Evolutionary conservation across 2,329 filamentous ascomycete species (phyloP), one percentile per base, ranked within the genome.

Genomic region (Pyrenophora teres): DNA sequence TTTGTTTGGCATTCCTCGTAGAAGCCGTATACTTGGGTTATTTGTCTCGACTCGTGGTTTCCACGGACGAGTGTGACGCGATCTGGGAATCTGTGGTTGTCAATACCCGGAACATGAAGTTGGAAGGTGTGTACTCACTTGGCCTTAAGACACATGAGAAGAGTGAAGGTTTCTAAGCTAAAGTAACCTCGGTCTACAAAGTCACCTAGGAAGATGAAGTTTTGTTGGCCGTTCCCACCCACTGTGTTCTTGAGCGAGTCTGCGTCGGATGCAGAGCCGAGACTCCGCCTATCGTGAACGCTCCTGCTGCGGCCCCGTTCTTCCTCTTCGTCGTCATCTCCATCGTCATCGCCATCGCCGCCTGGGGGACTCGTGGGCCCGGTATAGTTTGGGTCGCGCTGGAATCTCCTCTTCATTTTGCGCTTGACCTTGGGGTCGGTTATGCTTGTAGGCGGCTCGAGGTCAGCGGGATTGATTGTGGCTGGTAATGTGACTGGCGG

Each of bases 1-100:
- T 99, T 99, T 74, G 92, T 90, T 67, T 97, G 85, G 75, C 94
- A 99, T 77, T 99, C 94, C 75, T 97, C 94, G 80, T 99, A 99
- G 80, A 99, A 99, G 57, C 94, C 94, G 75, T 99, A 99, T 53
- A 99, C 94, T 77, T 97, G 93, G 39, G 94, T 99, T 76, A 99
- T 99, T 78, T 99, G 94, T 68, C 94, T 88, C 60, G 92, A 97
- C 79, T 99, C 94, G 83, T 99, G 94, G 79, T 99, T 90, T 31
- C 87, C 87, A 45, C 87, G 84, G 27, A 90, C 86, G 25, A 90
- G 78, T 0, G 87, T 90, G 56, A 90, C 86, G 57, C 84, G 81
- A 65, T 89, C 86, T 35, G 87, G 87, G 67, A 85, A 89, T 76
- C 85, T 87, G 50, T 30, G 10, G 40, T 25, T 8, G 52, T 62